Conservation (phyloP, 768 basidiomycete genomes). For the Daedaleopsis nitida region DNA sequence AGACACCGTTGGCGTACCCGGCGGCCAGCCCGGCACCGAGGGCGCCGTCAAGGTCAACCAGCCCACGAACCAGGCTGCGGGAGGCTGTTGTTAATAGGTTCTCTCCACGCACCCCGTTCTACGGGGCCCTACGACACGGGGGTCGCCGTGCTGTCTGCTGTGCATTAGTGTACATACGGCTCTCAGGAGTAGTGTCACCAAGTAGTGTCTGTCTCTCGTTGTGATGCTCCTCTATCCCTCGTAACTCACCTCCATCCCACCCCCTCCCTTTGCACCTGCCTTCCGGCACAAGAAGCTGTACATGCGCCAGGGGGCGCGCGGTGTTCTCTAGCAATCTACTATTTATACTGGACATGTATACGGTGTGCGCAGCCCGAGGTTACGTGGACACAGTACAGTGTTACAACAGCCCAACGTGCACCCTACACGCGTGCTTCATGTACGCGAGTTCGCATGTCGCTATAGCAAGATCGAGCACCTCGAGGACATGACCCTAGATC, state of each 20-base stretch:
- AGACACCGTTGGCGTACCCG: conserved; percentile 48
- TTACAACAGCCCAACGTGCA: background rate
- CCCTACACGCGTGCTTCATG: too few relatives aligned
- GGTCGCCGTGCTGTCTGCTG: background rate
- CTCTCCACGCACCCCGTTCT: background rate
- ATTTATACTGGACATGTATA: conserved; percentile 18
- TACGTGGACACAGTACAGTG: background rate
- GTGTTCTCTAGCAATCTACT: conserved; percentile 19
- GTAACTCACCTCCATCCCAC: background rate
- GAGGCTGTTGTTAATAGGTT: conserved; percentile 50
- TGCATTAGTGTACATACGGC: conserved; percentile 10
- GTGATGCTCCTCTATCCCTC: background rate
- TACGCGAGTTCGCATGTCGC: too few relatives aligned
- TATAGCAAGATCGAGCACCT: too few relatives aligned
- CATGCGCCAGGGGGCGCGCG: conserved; percentile 5
- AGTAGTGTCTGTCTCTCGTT: background rate
- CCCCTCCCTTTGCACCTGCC: background rate
- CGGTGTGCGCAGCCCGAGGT: background rate
- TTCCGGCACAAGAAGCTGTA: conserved; percentile 1
- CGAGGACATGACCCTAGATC: conserved; percentile 7
- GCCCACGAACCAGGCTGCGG: conserved; percentile 44
- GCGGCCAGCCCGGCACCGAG: conserved; percentile 42
- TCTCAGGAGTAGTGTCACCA: background rate
- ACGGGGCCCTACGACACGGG: background rate
- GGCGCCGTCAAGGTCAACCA: conserved; percentile 71